Conservation (phyloP, 306 rosid genomes). For the Cucumis hystrix region DNA sequence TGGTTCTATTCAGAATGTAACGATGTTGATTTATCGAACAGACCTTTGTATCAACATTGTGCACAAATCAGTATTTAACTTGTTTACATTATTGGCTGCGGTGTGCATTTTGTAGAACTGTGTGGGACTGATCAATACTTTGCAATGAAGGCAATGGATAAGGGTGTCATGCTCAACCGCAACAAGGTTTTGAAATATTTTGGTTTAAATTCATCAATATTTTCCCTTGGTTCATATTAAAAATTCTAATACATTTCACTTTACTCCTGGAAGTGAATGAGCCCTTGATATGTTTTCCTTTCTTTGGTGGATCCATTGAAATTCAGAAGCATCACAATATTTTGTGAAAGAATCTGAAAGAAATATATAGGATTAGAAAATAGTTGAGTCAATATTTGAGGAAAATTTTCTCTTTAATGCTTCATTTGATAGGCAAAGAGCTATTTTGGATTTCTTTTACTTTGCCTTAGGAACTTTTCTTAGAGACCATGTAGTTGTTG, state of each 20-base stretch:
- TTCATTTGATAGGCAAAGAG: background rate
- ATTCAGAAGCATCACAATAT: no score
- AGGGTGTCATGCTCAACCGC: slow-evolving; percentile 76
- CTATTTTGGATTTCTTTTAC: background rate
- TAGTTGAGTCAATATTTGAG: no score
- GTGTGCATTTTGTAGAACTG: slow-evolving; percentile 91
- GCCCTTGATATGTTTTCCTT: no score
- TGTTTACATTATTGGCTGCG: slow-evolving; percentile 9
- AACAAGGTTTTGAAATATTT: slow-evolving; percentile 49
- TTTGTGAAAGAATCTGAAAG: no score
- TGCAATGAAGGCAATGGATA: slow-evolving; percentile 99
- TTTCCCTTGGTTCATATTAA: background rate
- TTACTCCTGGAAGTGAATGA: no score
- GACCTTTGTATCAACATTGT: background rate
- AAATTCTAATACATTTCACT: background rate
- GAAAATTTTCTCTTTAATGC: background rate
- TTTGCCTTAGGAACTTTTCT: background rate
- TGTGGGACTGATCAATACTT: slow-evolving; percentile 56
- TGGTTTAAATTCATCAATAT: background rate
- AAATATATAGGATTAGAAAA: no score
- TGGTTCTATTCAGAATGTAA: background rate
- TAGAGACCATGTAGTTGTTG: background rate
- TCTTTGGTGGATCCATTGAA: no score
- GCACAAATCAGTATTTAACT: background rate
- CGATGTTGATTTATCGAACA: background rate